These are phyloP conservation scores for Pythium insidiosum DNA, from an alignment of 352 stramenopile species.

Conservation along the genomic window DNA sequence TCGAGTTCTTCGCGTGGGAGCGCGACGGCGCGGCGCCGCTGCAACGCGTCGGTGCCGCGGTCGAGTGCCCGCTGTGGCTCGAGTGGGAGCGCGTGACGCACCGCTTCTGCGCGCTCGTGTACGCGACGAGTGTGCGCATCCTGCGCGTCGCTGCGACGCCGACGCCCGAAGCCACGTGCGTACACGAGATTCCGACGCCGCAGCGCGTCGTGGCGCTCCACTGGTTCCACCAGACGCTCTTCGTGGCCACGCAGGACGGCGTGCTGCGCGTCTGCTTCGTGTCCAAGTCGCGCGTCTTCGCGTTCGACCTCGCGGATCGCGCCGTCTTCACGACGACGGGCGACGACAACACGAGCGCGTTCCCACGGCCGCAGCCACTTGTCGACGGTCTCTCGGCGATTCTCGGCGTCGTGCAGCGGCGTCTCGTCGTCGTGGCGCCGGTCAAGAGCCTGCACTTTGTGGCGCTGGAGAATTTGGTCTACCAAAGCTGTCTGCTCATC, in stretches of 20 bases:
- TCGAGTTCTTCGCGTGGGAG: conserved; percentile 77
- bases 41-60: conserved; percentile 15
- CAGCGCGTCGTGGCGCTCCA: conserved; percentile 30
- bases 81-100: conserved; percentile 48
- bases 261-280: conserved; percentile 68
- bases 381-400: conserved; percentile 31
- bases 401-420: conserved; percentile 32
- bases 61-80: conserved; percentile 51
- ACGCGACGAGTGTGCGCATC: conserved; percentile 33
- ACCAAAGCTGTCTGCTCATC: conserved; percentile 63
- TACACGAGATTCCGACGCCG: conserved; percentile 49
- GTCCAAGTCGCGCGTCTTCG: conserved; percentile 46
- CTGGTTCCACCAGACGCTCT: conserved; percentile 68
- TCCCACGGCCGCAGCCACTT: conserved; percentile 31
- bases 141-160: conserved; percentile 24
- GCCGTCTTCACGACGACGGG: conserved; percentile 7
- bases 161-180: conserved; percentile 21
- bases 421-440: conserved; percentile 39
- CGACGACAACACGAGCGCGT: conserved; percentile 17
- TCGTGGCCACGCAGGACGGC: conserved; percentile 44
- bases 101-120: conserved; percentile 53
- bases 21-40: conserved; percentile 5
- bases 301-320: conserved; percentile 44
- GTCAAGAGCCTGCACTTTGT: conserved; percentile 41
- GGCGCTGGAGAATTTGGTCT: conserved; percentile 48